Conservation (phyloP, 495 filamentous ascomycete species). For the Hypoxylon fuscum region DNA sequence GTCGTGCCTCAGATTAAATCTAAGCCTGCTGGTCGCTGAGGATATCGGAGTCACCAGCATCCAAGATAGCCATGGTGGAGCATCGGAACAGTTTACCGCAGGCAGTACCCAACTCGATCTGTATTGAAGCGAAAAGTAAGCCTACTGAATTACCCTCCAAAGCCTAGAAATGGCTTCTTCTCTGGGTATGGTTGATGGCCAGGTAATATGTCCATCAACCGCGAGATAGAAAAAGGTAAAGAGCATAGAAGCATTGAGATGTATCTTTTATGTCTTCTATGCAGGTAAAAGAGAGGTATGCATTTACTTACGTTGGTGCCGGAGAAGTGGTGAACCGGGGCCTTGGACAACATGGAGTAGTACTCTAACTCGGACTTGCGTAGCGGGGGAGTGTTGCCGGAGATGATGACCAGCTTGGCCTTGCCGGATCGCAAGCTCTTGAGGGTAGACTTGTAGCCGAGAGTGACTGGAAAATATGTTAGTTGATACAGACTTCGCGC, state of each 20-base stretch:
- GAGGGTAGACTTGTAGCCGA: slow-evolving; percentile 95
- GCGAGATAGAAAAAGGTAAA: neutral
- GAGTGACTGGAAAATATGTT: slow-evolving; percentile 63
- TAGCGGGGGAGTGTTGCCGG: slow-evolving; percentile 94
- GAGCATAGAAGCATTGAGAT: slow-evolving; percentile 24
- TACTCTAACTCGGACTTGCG: slow-evolving; percentile 93
- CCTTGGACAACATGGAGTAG: slow-evolving; percentile 93
- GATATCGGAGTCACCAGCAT: slow-evolving; percentile 99
- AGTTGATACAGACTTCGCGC: slow-evolving; percentile 17
- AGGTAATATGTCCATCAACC: slow-evolving; percentile 25
- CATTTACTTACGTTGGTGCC: slow-evolving; percentile 90
- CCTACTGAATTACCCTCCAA: slow-evolving; percentile 81
- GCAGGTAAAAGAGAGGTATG: slow-evolving; percentile 17
- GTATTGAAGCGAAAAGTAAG: slow-evolving; percentile 52
- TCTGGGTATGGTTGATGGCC: slow-evolving; percentile 65
- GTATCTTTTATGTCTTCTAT: slow-evolving; percentile 28
- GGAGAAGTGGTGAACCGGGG: slow-evolving; percentile 91
- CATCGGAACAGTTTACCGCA: slow-evolving; percentile 87
- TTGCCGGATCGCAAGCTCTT: slow-evolving; percentile 92
- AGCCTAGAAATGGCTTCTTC: slow-evolving; percentile 79
- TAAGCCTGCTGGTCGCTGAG: slow-evolving; percentile 74
- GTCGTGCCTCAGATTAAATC: slow-evolving; percentile 34
- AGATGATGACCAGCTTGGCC: slow-evolving; percentile 79
- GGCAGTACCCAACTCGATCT: slow-evolving; percentile 97
- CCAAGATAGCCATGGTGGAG: slow-evolving; percentile 92